Base-by-base conservation (phyloP, 73 alveolate species). In the Paramecium caudatum region DNA sequence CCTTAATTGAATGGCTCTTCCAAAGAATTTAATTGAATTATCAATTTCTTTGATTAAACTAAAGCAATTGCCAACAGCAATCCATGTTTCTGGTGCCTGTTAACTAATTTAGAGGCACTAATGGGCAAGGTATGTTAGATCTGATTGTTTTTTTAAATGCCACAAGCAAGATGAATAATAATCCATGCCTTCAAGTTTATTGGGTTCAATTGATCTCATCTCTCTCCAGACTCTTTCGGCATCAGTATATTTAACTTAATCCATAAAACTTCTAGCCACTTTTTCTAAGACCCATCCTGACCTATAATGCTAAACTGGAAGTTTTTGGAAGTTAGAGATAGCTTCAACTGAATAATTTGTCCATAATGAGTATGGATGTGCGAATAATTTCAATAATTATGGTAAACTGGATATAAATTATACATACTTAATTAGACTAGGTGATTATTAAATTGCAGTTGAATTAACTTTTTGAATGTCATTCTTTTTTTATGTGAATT, bases 1-100 rank as follows among this genome's bases (percentile, higher is more conserved):
- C 65, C 96, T 96, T 47, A 97, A 87, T 74, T 97, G 95, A 36
- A 97, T 95, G 7, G 99, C 99, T 61, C 99, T 85, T 70, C 91
- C 92, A 90, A 97, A 97, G 95, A 95, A 97, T 91, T 96, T 97
- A 3, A 97, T 90, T 0, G 99, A 98, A 6, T 97, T 95, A 90
- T 97, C 99, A 68, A 96, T 98, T 91, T 97, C 99, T 84, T 97
- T 97, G 86, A 95, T 94, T 9, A 97, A 91, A 82, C 98, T 94
- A 69, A 95, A 97, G 46, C 99, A 96, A 90, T 97, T 97, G 15
- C 99, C 99, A 5, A 97, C 95, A 8, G 97, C 98, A 32, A 95
- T 90, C 99, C 99, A 97, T 4, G 99, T 97, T 82, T 97, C 99
- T 0, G 99, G 99, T 21, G 99, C 96, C 62, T 94, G 93, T 55